phyloP scores from a whole-genome alignment of 129 eudicot genomes.

The Lactuca sativa region DNA sequence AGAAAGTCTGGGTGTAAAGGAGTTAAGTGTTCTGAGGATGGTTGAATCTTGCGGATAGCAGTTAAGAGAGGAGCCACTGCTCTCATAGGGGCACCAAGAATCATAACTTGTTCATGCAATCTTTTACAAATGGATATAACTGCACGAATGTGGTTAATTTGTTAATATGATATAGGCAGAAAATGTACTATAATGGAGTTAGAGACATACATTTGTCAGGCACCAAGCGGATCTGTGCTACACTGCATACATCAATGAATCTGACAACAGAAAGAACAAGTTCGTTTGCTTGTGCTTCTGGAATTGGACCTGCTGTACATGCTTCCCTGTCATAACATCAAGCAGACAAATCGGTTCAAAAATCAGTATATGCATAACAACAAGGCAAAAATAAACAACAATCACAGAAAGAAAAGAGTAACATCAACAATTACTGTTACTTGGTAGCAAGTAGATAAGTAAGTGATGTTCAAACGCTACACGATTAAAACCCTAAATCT shows the following conservation, averaged over 20 bases:
- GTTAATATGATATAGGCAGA: not conserved
- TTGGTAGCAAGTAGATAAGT: constrained; percentile 5
- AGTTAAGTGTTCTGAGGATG: constrained; percentile 72
- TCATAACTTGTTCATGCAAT: constrained; percentile 68
- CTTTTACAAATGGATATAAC: constrained; percentile 74
- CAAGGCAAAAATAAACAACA: not conserved
- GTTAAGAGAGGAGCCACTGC: constrained; percentile 78
- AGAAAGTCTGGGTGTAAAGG: constrained; percentile 84
- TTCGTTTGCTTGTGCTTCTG: constrained; percentile 63
- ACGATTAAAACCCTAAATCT: constrained; percentile 16
- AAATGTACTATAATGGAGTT: not conserved
- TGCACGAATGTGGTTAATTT: constrained; percentile 43
- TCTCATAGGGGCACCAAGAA: constrained; percentile 67
- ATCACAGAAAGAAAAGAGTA: not conserved
- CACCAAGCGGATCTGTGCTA: constrained; percentile 73
- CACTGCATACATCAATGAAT: constrained; percentile 65
- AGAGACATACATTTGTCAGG: constrained; percentile 69
- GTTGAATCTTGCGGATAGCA: constrained; percentile 70
- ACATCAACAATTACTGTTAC: constrained; percentile 4
- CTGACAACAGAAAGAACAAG: constrained; percentile 53
- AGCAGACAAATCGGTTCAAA: not conserved
- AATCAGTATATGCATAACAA: constrained; percentile 4
- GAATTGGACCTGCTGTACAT: constrained; percentile 53
- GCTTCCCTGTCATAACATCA: constrained; percentile 63
- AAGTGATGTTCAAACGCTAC: not conserved